Evolutionary conservation across 2,329 filamentous ascomycete species (phyloP).

Genomic region (Fusarium bulbicola): DNA sequence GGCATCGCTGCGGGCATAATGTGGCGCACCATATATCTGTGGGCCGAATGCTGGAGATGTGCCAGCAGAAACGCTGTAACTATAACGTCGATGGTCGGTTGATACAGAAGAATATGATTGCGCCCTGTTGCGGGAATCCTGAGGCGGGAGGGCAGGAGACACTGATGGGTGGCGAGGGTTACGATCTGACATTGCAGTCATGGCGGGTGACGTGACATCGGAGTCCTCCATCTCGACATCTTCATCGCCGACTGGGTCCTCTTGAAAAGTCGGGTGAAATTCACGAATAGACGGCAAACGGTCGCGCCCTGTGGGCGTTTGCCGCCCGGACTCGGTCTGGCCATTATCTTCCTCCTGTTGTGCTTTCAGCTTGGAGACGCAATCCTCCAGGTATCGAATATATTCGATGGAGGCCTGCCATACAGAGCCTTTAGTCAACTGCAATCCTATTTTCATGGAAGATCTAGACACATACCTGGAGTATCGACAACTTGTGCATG

Average conservation of each 20-base stretch:
- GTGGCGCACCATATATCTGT: constrained; percentile 45
- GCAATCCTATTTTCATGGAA: neutral
- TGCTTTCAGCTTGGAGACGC: constrained; percentile 80
- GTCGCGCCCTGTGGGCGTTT: constrained; percentile 41
- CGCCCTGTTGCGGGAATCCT: constrained; percentile 56
- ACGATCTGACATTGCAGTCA: constrained; percentile 46
- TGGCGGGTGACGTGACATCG: constrained; percentile 59
- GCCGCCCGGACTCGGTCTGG: constrained; percentile 41
- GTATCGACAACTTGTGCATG: constrained; percentile 96
- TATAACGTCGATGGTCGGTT: constrained; percentile 61
- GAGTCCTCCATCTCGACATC: constrained; percentile 71
- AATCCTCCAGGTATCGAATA: constrained; percentile 91
- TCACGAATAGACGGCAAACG: constrained; percentile 50
- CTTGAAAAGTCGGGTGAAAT: constrained; percentile 54
- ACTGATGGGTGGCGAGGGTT: constrained; percentile 56
- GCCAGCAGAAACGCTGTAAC: constrained; percentile 59
- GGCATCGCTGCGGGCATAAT: constrained; percentile 53
- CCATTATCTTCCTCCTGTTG: constrained; percentile 53
- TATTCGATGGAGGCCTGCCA: constrained; percentile 92
- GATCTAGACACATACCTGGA: constrained; percentile 72
- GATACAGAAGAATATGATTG: constrained; percentile 65
- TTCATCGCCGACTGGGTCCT: constrained; percentile 46
- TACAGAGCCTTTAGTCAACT: constrained; percentile 10
- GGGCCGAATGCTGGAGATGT: constrained; percentile 68
- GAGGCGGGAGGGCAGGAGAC: constrained; percentile 61